Evolutionary conservation across 2,329 filamentous ascomycete genomes (phyloP), one percentile per base, ranked within the genome.

Genomic region (Stemphylium lycopersici): DNA sequence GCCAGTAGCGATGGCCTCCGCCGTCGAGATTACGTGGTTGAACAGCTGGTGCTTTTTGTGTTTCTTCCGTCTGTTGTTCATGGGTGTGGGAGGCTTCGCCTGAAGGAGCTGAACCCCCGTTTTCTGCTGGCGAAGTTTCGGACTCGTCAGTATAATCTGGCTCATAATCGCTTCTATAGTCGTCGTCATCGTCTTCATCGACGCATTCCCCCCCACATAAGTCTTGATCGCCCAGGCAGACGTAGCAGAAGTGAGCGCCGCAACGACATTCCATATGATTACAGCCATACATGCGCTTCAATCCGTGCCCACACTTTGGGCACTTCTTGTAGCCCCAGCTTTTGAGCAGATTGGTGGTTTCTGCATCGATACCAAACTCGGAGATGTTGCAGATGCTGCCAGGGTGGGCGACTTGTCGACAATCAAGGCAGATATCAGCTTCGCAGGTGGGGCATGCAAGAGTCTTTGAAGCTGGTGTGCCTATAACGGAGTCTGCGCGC

Each of bases 181-280:
- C 67, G 39, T 55, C 62, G 24, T 62, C 61, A 7, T 67, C 57
- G 13, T 61, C 62, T 33, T 65, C 20, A 20, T n/a, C 62, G 13
- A 48, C 38, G 44, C 67, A 69, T 1, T 48, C 48, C 18, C 63
- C 66, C 4, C 46, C 46, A 48, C 76, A 79, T 1, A 68, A 56
- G 2, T 75, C 63, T 4, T 75, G 71, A 0, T 71, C 61, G 22
- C 59, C 43, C 32, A 69, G 50, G 49, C 81, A 84, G 6, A 62
- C 59, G 74, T 78, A 84, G 65, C 81, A 84, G 66, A 78, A 83
- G 45, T 81, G 76, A 7, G 78, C 78, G 11, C 80, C 80, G 49
- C 81, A 83, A 12, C 71, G 67, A 52, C 81, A 83, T 47, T 74
- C 66, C 59, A 83, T 78, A 44, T 81, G 78, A 31, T 66, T 64